Evolutionary conservation across 2,329 filamentous ascomycete species (phyloP), one percentile per base, ranked within the genome.

Genomic region (Botryotinia convoluta): DNA sequence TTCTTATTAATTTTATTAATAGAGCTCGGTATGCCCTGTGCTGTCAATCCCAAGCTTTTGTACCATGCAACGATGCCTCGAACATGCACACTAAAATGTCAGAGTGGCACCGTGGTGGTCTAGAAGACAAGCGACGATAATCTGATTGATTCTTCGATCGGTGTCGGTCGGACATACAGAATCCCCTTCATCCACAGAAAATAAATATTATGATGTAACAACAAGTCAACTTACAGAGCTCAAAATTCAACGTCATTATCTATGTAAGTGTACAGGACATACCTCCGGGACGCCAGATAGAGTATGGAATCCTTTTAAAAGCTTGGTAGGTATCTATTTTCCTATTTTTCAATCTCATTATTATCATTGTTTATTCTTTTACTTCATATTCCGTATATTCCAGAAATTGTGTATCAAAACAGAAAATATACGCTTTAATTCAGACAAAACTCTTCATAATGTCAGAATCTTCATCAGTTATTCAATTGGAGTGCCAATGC

Each of bases 401-500:
- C 18, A 8, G 9, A 39, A 54, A 54, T 12, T 67, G 45, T 22
- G 20, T 39, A 35, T 51, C 42, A 32, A 14, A 65, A 65, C 20
- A 37, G 32, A n/a, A 48, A 39, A 45, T 16, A 29, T 16, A 48
- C 29, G 5, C 18, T 7, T 45, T 10, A 9, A 22, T 44, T 16
- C 35, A 39, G 29, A 29, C 10, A n/a, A n/a, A 42, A 22, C 44
- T 35, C 45, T 59, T 32, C n/a, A 71, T 37, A 22, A 72, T 75
- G 72, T 74, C 71, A 57, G 60, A 26, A 39, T 62, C 59, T 61
- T 76, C 74, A 59, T 84, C 85, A 72, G 83, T 88, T 18, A 83
- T 89, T 73, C 86, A 88, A 77, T 79, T 89, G 37, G 85, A 85
- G 77, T 89, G 86, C 77, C 81, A 83, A 61, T 87, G 86, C 80